Base-by-base conservation (phyloP, 805 yeast species). In the Saccharomycopsis amapae region DNA sequence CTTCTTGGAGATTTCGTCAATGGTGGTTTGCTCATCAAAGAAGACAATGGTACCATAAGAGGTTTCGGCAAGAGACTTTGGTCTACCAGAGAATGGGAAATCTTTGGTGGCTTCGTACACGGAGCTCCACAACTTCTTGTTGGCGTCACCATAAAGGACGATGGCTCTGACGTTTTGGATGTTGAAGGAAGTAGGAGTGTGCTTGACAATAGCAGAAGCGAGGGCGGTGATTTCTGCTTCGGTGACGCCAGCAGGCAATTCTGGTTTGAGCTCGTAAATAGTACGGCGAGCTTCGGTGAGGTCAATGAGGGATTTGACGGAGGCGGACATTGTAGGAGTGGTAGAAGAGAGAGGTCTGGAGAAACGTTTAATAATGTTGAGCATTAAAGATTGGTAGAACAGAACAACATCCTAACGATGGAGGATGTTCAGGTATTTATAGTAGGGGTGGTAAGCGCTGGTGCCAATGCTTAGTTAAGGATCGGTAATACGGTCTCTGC, bases 151-250 rank as follows among this genome's bases (percentile, higher is more conserved):
- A 42, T 70, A 66, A 41, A 74, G 39, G 49, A 74, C 65, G 20
- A 72, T 56, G 19, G 78, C 78, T 40, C 78, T 67, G 56, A 66
- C 62, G 38, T 68, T 63, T 60, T 74, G 79, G 38, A 72, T 66
- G 65, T 74, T 74, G 68, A 72, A 74, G 23, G 72, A 58, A 18
- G 76, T 68, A 56, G 79, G 79, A 13, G 73, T 69, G 54, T 68
- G 60, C 56, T 68, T 71, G 44, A 74, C 63, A 38, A 72, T 63
- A 25, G 63, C 59, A 56, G 68, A 67, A n/a, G 72, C 71, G 33
- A 68, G 53, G 26, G 56, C 54, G 53, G 64, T 69, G 24, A 74
- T 61, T 50, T 70, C 66, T 10, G 58, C 58, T 38, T 71, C 50
- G 42, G 68, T 54, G 51, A 72, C 62, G 35, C 62, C 64, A 13